These are phyloP conservation scores for Sparassis latifolia DNA, from an alignment of 1,284 basidiomycete genomes.

Conservation along the genomic window DNA sequence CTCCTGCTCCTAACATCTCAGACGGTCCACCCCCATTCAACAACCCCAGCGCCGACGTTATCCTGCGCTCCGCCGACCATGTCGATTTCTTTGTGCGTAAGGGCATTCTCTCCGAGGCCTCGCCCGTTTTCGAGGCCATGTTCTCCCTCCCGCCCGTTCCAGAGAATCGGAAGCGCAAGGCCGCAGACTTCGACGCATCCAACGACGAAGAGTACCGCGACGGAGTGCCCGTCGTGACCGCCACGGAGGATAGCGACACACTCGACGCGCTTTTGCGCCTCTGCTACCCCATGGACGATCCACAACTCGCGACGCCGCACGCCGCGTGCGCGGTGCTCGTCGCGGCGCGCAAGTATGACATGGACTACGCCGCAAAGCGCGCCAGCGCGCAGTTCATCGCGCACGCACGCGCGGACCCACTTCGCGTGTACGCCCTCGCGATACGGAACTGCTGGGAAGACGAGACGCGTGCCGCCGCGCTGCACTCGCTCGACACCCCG, in stretches of 20 bases:
- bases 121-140: constrained; percentile 8
- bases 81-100: constrained; percentile 11
- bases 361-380: background rate
- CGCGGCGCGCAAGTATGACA: background rate
- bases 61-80: constrained; percentile 9
- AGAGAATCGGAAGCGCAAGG: too few species aligned
- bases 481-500: background rate
- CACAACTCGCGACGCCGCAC: background rate
- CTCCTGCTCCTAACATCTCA: too few species aligned
- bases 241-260: background rate
- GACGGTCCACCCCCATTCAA: constrained; percentile 5
- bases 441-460: background rate
- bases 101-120: constrained; percentile 5
- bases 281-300: background rate
- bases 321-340: background rate
- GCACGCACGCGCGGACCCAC: background rate
- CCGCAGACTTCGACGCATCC: background rate
- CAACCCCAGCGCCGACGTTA: constrained; percentile 4
- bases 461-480: background rate
- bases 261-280: background rate
- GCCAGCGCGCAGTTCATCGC: background rate
- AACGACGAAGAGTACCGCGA: background rate
- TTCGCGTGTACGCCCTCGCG: constrained; percentile 1
- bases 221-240: background rate
- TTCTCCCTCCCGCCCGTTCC: background rate